Percentiles rank a stretch among this genome's conserved stretches.
Evolutionary conservation across 768 basidiomycete species (phyloP).

Genomic region (Pulveroboletus ravenelii): DNA sequence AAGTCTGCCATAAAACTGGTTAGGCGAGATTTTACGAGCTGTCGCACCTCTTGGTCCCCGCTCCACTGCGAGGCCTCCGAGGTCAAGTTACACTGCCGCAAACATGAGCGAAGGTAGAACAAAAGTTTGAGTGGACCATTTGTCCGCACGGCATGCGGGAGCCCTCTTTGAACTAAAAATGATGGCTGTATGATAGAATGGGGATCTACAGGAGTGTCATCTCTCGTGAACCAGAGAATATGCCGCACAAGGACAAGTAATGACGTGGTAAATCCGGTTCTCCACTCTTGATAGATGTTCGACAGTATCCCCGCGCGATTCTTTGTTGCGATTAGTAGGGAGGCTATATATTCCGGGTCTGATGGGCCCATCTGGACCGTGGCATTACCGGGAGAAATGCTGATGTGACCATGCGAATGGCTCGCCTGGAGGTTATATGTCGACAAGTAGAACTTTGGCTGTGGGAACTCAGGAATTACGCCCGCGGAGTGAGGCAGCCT

Average conservation of each 20-base stretch:
- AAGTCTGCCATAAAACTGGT: slow-evolving; percentile 37
- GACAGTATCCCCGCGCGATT: slow-evolving; percentile 12
- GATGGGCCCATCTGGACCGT: slow-evolving; percentile 25
- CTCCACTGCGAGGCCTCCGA: slow-evolving; percentile 6
- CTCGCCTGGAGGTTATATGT: slow-evolving; percentile 17
- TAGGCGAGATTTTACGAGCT: slow-evolving; percentile 37
- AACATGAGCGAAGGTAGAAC: slow-evolving; percentile 58
- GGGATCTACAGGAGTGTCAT: slow-evolving; percentile 59
- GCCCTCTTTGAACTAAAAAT: slow-evolving; percentile 72
- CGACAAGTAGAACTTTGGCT: slow-evolving; percentile 20
- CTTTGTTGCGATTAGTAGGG: slow-evolving; percentile 11
- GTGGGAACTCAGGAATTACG: background rate
- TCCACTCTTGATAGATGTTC: slow-evolving; percentile 27
- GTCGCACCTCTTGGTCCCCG: slow-evolving; percentile 31
- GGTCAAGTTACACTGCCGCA: slow-evolving; percentile 45
- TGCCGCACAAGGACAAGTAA: slow-evolving; percentile 40
- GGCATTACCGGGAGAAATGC: slow-evolving; percentile 21
- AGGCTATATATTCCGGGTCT: slow-evolving; percentile 28
- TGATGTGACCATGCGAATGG: slow-evolving; percentile 2
- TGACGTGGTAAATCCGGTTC: slow-evolving; percentile 25
- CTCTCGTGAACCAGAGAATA: slow-evolving; percentile 48
- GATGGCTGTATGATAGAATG: slow-evolving; percentile 82
- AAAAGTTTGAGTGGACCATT: slow-evolving; percentile 72
- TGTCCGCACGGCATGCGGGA: slow-evolving; percentile 61
- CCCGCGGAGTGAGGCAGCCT: slow-evolving; percentile 2